Conservation (phyloP, 371 early-diverging fungal genomes). For the Zychaea mexicana region DNA sequence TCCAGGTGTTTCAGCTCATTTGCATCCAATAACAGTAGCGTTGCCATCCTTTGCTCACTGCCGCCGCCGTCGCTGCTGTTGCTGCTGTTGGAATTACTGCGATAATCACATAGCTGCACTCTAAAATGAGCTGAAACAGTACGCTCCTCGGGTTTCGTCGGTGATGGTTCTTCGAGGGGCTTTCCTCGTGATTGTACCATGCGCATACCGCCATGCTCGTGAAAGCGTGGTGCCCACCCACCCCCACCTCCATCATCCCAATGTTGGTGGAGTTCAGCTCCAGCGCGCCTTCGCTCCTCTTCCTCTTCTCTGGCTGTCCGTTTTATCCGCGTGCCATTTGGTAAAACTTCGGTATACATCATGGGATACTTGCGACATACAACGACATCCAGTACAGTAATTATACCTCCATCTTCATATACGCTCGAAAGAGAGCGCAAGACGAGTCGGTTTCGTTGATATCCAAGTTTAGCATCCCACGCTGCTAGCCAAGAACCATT, state of each 20-base stretch:
- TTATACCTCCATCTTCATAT: slow-evolving; percentile 67
- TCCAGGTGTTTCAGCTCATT: slow-evolving; percentile 35
- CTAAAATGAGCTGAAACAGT: slow-evolving; percentile 51
- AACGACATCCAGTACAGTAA: slow-evolving; percentile 71
- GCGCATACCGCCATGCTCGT: slow-evolving; percentile 13
- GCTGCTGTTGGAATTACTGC: slow-evolving; percentile 1
- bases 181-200: slow-evolving; percentile 27
- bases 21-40: slow-evolving; percentile 30
- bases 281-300: slow-evolving; percentile 25
- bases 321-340: slow-evolving; percentile 45
- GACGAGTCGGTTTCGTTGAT: slow-evolving; percentile 41
- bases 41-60: slow-evolving; percentile 19
- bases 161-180: slow-evolving; percentile 27
- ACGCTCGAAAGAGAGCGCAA: slow-evolving; percentile 44
- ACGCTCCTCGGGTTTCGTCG: slow-evolving; percentile 29
- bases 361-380: slow-evolving; percentile 68
- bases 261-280: not conserved
- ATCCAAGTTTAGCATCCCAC: slow-evolving; percentile 78
- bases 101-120: slow-evolving; percentile 54
- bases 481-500: slow-evolving; percentile 66
- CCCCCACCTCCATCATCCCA: slow-evolving; percentile 6
- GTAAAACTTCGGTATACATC: slow-evolving; percentile 55
- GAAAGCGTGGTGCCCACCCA: slow-evolving; percentile 8
- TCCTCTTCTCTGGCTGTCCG: slow-evolving; percentile 67
- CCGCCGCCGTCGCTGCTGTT: no score